These are phyloP conservation scores for Mucor circinelloides DNA, from an alignment of 371 early-diverging fungal species.

Conservation along the genomic window DNA sequence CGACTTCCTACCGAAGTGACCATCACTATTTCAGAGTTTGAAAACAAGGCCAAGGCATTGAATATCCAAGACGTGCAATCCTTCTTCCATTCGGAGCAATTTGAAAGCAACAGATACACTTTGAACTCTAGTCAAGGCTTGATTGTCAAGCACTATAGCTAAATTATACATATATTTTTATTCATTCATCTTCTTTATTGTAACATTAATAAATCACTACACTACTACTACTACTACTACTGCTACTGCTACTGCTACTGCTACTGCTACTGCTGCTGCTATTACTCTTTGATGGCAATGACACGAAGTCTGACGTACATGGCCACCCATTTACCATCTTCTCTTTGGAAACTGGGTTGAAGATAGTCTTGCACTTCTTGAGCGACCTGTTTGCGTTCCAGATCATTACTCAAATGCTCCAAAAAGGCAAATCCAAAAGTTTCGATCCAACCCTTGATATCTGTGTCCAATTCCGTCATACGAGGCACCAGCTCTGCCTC, in stretches of 20 bases:
- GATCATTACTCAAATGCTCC: constrained; percentile 33
- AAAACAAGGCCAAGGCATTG: constrained; percentile 44
- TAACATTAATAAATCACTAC: not conserved
- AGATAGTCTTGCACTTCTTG: constrained; percentile 58
- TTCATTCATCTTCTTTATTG: not conserved
- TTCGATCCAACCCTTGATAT: constrained; percentile 68
- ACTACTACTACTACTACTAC: not conserved
- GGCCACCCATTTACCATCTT: constrained; percentile 60
- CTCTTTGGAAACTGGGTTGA: constrained; percentile 46
- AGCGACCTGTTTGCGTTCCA: constrained; percentile 41
- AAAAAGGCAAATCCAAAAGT: constrained; percentile 68
- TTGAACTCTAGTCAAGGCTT: constrained; percentile 29
- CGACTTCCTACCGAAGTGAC: constrained; percentile 59
- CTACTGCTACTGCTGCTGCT: not conserved
- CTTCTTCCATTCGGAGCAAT: constrained; percentile 56
- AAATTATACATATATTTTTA: constrained; percentile 7
- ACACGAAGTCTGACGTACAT: constrained; percentile 64
- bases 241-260: not conserved
- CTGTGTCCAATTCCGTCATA: constrained; percentile 56
- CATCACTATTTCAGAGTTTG: constrained; percentile 67
- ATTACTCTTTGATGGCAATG: constrained; percentile 30
- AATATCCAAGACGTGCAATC: constrained; percentile 67
- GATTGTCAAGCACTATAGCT: constrained; percentile 21
- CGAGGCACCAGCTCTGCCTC: constrained; percentile 56
- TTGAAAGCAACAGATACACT: constrained; percentile 42